Base-by-base conservation (phyloP, 2,329 filamentous ascomycete genomes). In the Cercospora nicotianae region DNA sequence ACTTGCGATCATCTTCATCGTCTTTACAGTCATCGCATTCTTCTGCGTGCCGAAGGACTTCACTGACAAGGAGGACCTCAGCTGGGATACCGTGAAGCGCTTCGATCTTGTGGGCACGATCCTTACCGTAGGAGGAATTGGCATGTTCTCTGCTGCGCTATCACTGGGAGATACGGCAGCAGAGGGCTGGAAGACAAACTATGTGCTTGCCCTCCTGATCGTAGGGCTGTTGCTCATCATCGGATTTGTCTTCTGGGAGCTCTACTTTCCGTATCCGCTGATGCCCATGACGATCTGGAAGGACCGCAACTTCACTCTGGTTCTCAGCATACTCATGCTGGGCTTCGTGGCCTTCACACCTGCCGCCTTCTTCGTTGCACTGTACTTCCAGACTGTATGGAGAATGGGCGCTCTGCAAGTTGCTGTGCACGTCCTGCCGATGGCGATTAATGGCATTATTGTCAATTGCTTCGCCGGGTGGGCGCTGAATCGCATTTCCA, bases 391-490 rank as follows among this genome's bases (percentile, higher is more conserved):
- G 76, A 79, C 86, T 39, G 77, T 89, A 18, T 78, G 78, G 64
- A 74, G 77, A 16, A 81, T 86, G 66, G 83, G 83, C 0, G 83
- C 89, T 0, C 80, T 91, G 2, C 81, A 81, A 67, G 86, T 89
- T 2, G 89, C 89, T 0, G 83, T 89, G 3, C 86, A 87, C 67
- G 79, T 92, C 58, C 82, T 92, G 1, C 90, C 90, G 0, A 88
- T 90, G 82, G 87, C 87, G 1, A 81, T 91, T 57, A 84, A 84
- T 20, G 89, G 89, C 0, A 79, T 91, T 2, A 66, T 87, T 1
- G 88, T 88, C 76, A 91, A 91, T 72, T 69, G 89, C 36, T 77
- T 91, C 55, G 89, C 87, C 0, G 89, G 86, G 3, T 79, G 86
- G 33, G 79, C 91, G 58, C 80, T 91, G 60, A 87, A 91, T 74